Evolutionary conservation across 78 protist genomes (phyloP).

Genomic region (Dictyostelium citrinum): DNA sequence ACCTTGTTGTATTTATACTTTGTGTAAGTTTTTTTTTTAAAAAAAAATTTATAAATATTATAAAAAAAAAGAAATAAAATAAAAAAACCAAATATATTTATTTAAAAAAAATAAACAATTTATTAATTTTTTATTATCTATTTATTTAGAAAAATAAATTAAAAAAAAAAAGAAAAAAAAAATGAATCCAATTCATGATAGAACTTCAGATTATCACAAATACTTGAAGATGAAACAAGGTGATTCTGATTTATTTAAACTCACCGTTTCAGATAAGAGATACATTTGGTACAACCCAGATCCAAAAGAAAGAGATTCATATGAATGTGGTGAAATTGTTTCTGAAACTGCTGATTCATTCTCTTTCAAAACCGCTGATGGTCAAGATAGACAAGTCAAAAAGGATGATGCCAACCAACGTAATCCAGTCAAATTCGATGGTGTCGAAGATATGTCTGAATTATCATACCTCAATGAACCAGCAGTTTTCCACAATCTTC

Average conservation of each 20-base stretch:
- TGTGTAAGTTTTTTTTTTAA: not conserved
- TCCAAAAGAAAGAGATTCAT: slow-evolving; percentile 65
- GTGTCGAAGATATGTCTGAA: slow-evolving; percentile 93
- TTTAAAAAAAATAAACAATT: not conserved
- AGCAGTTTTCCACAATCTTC: slow-evolving; percentile 90
- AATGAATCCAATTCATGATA: slow-evolving; percentile 79
- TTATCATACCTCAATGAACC: slow-evolving; percentile 92
- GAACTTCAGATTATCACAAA: slow-evolving; percentile 62
- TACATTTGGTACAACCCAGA: slow-evolving; percentile 77
- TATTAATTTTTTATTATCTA: not conserved
- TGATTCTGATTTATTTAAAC: slow-evolving; percentile 38
- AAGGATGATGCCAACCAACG: slow-evolving; percentile 79
- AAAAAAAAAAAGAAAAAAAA: slow-evolving; percentile 6
- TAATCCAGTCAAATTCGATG: slow-evolving; percentile 91
- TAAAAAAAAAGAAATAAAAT: too few species aligned
- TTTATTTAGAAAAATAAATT: not conserved
- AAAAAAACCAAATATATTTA: not conserved
- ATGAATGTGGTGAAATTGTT: slow-evolving; percentile 69
- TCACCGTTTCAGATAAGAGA: slow-evolving; percentile 73
- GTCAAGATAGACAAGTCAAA: slow-evolving; percentile 44
- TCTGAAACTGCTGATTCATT: slow-evolving; percentile 52
- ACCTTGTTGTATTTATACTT: not conserved
- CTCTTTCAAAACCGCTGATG: slow-evolving; percentile 49
- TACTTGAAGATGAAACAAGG: slow-evolving; percentile 42
- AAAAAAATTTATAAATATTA: too few species aligned